Conservation (phyloP, 2,329 filamentous ascomycete species). For the Magnaporthiopsis incrustans region DNA sequence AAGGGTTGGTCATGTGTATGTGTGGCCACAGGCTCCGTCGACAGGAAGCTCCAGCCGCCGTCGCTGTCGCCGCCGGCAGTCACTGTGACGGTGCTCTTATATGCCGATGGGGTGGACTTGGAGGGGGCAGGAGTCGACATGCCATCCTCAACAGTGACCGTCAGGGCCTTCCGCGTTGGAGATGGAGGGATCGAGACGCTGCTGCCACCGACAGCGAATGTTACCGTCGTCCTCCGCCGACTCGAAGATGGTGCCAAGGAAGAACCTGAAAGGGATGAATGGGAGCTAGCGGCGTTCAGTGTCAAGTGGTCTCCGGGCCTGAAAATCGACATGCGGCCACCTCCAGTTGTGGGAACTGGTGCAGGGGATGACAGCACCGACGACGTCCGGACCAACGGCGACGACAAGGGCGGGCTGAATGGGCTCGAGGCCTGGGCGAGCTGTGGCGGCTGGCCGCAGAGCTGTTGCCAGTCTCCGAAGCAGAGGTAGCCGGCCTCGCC, state of each 20-base stretch:
- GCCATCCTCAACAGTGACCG: not conserved
- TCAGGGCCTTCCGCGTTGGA: not conserved
- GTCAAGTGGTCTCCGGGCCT: not conserved
- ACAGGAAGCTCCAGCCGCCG: no score
- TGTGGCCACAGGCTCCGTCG: no score
- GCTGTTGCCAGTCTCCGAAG: slow-evolving; percentile 4
- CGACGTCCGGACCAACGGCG: not conserved
- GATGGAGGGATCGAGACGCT: no score
- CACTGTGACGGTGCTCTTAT: no score
- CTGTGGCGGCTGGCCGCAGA: not conserved
- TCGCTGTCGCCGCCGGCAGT: no score
- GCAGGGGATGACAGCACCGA: not conserved
- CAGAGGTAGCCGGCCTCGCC: slow-evolving; percentile 1
- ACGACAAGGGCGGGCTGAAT: not conserved
- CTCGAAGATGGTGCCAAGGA: not conserved
- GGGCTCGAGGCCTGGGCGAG: not conserved
- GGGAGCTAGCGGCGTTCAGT: not conserved
- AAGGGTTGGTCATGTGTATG: no score
- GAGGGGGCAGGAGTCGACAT: not conserved
- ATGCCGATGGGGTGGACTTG: not conserved
- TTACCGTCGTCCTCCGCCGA: not conserved
- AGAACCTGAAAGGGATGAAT: not conserved
- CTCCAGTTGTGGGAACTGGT: not conserved
- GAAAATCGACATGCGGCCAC: not conserved
- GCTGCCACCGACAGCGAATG: not conserved